phyloP scores from a whole-genome alignment of 352 stramenopile species.

The Achlya hypogyna region DNA sequence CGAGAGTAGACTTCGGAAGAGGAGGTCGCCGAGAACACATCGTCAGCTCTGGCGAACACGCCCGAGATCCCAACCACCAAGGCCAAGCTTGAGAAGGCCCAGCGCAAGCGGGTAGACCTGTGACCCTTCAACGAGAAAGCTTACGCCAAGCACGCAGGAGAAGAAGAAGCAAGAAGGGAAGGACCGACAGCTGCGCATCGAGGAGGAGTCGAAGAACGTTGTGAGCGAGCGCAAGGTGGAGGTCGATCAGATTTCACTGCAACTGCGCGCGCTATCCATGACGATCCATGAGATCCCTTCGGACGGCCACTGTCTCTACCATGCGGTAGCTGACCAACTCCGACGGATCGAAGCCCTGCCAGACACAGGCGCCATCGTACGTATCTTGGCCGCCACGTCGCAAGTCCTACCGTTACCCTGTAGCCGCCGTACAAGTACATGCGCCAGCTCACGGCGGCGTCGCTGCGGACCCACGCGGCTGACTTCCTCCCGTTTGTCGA shows the following conservation, averaged over 20 bases:
- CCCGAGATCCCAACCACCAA: constrained; percentile 20
- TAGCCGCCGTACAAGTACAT: constrained; percentile 57
- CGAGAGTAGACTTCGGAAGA: too few species aligned
- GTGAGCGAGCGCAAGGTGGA: constrained; percentile 79
- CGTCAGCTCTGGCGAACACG: too few species aligned
- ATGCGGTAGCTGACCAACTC: constrained; percentile 90
- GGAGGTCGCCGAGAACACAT: too few species aligned
- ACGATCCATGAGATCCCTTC: constrained; percentile 90
- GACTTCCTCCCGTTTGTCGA: constrained; percentile 91
- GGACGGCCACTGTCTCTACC: constrained; percentile 97
- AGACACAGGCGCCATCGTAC: background rate
- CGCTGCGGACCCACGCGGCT: constrained; percentile 73
- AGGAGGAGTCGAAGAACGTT: constrained; percentile 66
- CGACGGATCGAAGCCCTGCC: constrained; percentile 36
- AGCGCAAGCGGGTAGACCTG: constrained; percentile 40
- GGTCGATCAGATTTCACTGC: constrained; percentile 51
- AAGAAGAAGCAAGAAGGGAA: constrained; percentile 70
- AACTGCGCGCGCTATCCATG: constrained; percentile 44
- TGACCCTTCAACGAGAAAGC: too few species aligned
- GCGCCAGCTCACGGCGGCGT: constrained; percentile 53
- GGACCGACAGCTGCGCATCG: constrained; percentile 59
- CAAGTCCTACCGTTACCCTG: background rate
- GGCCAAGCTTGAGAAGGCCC: constrained; percentile 49
- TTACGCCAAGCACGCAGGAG: constrained; percentile 29
- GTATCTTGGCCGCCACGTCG: background rate